Conservation (phyloP, 148 eudicot species). For the Vaccinium vitisidaea region DNA sequence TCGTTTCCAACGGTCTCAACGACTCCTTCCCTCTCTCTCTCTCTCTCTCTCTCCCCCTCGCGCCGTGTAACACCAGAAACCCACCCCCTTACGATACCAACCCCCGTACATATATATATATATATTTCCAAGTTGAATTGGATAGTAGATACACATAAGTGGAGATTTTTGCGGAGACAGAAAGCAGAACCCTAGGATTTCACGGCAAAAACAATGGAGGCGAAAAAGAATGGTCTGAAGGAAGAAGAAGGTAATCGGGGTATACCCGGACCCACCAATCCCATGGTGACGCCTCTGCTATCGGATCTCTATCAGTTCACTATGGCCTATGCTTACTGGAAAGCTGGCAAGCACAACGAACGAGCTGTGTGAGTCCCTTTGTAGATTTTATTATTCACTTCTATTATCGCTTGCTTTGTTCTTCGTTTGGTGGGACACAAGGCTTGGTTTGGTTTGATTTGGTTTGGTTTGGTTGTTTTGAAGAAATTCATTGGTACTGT, state of each 20-base stretch:
- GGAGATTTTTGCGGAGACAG: background rate
- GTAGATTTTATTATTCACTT: too few species aligned
- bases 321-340: conserved; percentile 99
- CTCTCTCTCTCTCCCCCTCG: background rate
- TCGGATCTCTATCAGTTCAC: conserved; percentile 94
- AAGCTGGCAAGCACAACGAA: conserved; percentile 83
- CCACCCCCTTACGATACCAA: background rate
- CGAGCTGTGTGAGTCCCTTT: conserved; percentile 68
- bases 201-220: conserved; percentile 40
- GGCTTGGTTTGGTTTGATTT: too few species aligned
- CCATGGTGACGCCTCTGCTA: conserved; percentile 87
- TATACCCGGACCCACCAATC: conserved; percentile 74
- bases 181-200: conserved; percentile 37
- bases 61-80: background rate
- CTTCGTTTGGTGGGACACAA: background rate
- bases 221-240: conserved; percentile 35
- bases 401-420: background rate
- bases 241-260: conserved; percentile 8
- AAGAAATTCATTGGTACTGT: background rate
- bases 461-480: background rate
- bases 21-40: conserved; percentile 1
- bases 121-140: background rate
- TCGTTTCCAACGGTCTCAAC: conserved; percentile 15
- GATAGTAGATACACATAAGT: background rate
- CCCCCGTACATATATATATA: background rate